Conservation (phyloP, 2,329 filamentous ascomycete species). For the Drechmeria coniospora region DNA sequence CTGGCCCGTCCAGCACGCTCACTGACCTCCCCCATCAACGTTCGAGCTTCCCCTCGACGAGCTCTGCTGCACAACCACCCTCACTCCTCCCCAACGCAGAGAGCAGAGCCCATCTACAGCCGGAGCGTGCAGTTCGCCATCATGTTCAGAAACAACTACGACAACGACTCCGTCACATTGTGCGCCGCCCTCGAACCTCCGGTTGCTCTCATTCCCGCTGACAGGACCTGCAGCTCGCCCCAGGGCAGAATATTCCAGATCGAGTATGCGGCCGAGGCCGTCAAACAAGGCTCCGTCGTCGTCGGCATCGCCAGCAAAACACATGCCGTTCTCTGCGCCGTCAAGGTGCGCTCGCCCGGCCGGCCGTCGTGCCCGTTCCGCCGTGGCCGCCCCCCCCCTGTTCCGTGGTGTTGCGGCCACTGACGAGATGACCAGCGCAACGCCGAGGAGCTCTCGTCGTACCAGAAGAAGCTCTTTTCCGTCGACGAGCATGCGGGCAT, state of each 20-base stretch:
- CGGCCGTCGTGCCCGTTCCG: not conserved
- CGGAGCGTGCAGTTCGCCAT: constrained; percentile 18
- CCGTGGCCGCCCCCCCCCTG: constrained; percentile 1
- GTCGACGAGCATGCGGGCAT: constrained; percentile 93
- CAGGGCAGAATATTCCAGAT: constrained; percentile 99
- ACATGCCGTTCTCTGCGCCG: constrained; percentile 84
- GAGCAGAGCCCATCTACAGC: constrained; percentile 2
- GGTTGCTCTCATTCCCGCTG: not conserved
- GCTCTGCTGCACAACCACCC: constrained; percentile 1
- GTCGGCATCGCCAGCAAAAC: constrained; percentile 97
- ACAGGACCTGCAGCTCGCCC: constrained; percentile 55
- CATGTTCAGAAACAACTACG: constrained; percentile 99
- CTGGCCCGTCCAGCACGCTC: constrained; percentile 12
- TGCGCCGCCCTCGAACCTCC: constrained; percentile 32
- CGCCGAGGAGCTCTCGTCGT: constrained; percentile 96
- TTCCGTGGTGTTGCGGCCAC: too few relatives aligned
- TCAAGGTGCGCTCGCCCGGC: constrained; percentile 54
- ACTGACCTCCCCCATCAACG: not conserved
- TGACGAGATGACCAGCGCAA: constrained; percentile 51
- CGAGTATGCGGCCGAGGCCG: constrained; percentile 95
- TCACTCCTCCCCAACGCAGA: constrained; percentile 3
- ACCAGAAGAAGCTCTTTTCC: constrained; percentile 98
- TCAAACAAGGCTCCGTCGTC: constrained; percentile 97
- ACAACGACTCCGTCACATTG: constrained; percentile 99
- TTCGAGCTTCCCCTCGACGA: constrained; percentile 6